Conservation (phyloP, 306 rosid genomes). For the Fagus sylvatica region DNA sequence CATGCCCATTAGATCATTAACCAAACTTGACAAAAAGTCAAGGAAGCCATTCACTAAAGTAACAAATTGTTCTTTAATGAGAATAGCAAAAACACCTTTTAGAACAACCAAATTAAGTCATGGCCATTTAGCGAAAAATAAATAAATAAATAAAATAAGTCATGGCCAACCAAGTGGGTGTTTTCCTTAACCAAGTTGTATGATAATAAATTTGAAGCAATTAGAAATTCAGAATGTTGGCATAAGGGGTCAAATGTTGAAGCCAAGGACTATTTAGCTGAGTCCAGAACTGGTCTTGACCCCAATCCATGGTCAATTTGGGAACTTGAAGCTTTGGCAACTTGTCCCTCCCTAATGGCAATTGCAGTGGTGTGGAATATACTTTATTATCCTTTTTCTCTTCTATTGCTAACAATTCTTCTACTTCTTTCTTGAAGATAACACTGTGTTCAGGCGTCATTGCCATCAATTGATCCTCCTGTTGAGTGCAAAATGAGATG, state of each 20-base stretch:
- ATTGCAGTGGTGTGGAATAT: slow-evolving; percentile 35
- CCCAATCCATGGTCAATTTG: slow-evolving; percentile 55
- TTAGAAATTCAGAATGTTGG: slow-evolving; percentile 60
- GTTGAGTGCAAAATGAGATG: slow-evolving; percentile 39
- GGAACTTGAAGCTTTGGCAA: slow-evolving; percentile 74
- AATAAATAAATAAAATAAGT: too few relatives aligned
- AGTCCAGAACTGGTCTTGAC: slow-evolving; percentile 72
- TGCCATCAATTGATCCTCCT: slow-evolving; percentile 26
- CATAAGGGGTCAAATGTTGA: slow-evolving; percentile 55
- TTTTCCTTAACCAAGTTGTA: not conserved
- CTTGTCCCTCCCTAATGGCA: slow-evolving; percentile 41
- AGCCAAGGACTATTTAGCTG: slow-evolving; percentile 85
- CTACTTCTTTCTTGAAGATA: slow-evolving; percentile 43
- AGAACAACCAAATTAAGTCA: not conserved
- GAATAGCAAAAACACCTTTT: not conserved
- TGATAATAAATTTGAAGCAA: not conserved
- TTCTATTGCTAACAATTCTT: slow-evolving; percentile 6
- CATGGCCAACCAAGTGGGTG: not conserved
- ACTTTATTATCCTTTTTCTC: slow-evolving; percentile 15
- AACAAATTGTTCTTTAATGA: not conserved
- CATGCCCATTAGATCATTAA: not conserved
- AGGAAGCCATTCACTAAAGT: not conserved
- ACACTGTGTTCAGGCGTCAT: slow-evolving; percentile 25
- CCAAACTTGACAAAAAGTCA: not conserved
- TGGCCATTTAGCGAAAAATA: too few relatives aligned